Evolutionary conservation across 2,329 filamentous ascomycete genomes (phyloP).

Genomic region (Botrytis fabae): DNA sequence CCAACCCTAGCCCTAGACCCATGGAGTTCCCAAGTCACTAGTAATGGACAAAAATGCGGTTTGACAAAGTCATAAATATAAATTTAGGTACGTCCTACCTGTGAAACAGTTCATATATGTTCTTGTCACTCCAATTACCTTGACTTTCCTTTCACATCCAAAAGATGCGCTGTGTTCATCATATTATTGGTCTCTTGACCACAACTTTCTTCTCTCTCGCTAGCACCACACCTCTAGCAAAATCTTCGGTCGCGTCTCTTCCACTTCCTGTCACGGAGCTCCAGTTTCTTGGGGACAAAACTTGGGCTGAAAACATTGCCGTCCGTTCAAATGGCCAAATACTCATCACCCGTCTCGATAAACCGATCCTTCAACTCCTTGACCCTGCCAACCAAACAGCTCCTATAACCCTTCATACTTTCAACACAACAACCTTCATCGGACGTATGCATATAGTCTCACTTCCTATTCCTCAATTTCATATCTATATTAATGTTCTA

Average conservation of each 20-base stretch:
- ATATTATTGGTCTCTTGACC: not conserved
- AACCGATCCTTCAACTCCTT: constrained; percentile 41
- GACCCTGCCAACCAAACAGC: constrained; percentile 33
- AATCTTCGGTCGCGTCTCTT: constrained; percentile 5
- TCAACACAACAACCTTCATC: constrained; percentile 34
- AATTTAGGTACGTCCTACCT: not conserved
- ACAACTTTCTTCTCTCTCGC: not conserved
- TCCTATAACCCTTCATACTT: constrained; percentile 34
- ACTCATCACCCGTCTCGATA: constrained; percentile 40
- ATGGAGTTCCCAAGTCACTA: not conserved
- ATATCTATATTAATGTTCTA: not conserved
- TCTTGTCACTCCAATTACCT: not conserved
- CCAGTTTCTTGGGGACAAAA: constrained; percentile 18
- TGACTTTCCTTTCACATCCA: not conserved
- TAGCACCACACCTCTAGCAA: not conserved
- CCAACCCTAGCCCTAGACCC: not conserved
- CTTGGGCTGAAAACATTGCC: constrained; percentile 42
- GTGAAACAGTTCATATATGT: not conserved
- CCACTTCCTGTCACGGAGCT: constrained; percentile 26
- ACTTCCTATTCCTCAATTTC: not conserved
- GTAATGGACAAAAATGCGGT: not conserved
- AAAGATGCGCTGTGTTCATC: constrained; percentile 3
- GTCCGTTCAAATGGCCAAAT: constrained; percentile 42
- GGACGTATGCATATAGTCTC: constrained; percentile 2
- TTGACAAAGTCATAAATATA: not conserved